phyloP scores from a whole-genome alignment of 176 grass and related monocot species.

The Rhynchospora pubera region DNA sequence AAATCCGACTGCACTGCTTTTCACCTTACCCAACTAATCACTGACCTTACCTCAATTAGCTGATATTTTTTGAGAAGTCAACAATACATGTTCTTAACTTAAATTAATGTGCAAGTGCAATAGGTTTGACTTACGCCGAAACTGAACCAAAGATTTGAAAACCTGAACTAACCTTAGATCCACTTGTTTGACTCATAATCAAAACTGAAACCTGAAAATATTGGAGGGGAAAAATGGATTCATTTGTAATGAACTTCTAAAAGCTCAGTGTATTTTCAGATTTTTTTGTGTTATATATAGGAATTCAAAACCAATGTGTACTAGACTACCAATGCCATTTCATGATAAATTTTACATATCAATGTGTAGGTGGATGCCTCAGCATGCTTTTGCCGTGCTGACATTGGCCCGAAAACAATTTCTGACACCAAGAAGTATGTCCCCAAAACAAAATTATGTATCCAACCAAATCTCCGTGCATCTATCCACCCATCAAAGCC shows the following conservation, averaged over 20 bases:
- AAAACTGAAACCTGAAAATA: background rate
- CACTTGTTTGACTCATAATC: background rate
- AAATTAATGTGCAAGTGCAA: background rate
- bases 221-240: background rate
- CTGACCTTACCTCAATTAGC: background rate
- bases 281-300: background rate
- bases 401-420: slow-evolving; percentile 29
- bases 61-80: background rate
- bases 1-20: background rate
- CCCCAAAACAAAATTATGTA: slow-evolving; percentile 34
- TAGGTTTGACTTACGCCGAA: background rate
- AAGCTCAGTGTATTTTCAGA: background rate
- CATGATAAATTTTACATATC: background rate
- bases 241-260: background rate
- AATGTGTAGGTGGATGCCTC: slow-evolving; percentile 53
- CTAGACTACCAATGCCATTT: background rate
- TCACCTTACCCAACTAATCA: background rate
- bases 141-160: background rate
- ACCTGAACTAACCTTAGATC: background rate
- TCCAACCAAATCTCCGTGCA: slow-evolving; percentile 41
- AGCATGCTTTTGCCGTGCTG: slow-evolving; percentile 54
- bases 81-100: background rate
- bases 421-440: slow-evolving; percentile 26
- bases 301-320: background rate
- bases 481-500: slow-evolving; percentile 67